Percentiles rank a stretch among this genome's conserved stretches.
phyloP scores from a whole-genome alignment of 495 filamentous ascomycete genomes.

The Cudoniella acicularis region DNA sequence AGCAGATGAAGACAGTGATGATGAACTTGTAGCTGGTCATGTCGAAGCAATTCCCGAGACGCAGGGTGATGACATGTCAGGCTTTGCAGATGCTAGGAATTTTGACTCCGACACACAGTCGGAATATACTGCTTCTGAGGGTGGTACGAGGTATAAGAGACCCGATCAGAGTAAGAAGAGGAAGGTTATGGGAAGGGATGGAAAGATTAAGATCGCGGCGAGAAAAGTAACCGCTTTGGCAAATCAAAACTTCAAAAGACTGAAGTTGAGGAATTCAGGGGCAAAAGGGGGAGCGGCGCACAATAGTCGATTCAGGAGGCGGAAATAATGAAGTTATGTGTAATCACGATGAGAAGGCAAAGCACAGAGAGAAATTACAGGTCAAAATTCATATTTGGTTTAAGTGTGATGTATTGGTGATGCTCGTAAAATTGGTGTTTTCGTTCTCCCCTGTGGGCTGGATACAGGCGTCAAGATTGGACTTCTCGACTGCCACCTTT shows the following conservation, averaged over 20 bases:
- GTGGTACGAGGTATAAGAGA: constrained; percentile 25
- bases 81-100: constrained; percentile 28
- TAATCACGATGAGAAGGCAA: neutral
- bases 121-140: constrained; percentile 27
- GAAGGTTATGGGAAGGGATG: constrained; percentile 35
- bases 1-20: constrained; percentile 19
- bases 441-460: neutral
- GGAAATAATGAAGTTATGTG: constrained; percentile 25
- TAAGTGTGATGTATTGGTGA: neutral
- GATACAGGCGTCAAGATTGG: constrained; percentile 2
- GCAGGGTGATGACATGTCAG: constrained; percentile 31
- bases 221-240: constrained; percentile 70
- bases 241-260: constrained; percentile 75
- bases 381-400: neutral
- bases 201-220: constrained; percentile 48
- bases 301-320: constrained; percentile 46
- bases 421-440: neutral
- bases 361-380: neutral
- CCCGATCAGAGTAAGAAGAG: constrained; percentile 33
- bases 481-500: constrained; percentile 5
- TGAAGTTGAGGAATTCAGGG: constrained; percentile 70
- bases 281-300: constrained; percentile 47
- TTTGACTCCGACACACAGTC: constrained; percentile 33
- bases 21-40: constrained; percentile 1
- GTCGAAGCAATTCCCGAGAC: constrained; percentile 40